phyloP scores from a whole-genome alignment of 768 basidiomycete genomes.

The Ramaria rubella region DNA sequence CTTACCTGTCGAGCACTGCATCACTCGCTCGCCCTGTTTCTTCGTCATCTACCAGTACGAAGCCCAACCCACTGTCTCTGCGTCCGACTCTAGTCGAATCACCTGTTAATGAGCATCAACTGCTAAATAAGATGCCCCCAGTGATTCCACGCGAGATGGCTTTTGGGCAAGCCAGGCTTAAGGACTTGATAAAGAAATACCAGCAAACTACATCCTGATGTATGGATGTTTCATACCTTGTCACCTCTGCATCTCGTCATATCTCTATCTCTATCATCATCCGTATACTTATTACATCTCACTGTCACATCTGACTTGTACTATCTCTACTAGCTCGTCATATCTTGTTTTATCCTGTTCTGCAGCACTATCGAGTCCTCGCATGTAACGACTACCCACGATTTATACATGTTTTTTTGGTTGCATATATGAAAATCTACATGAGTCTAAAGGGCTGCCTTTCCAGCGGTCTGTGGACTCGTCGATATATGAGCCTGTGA shows the following conservation, averaged over 20 bases:
- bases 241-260: neutral
- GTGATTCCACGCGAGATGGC: constrained; percentile 41
- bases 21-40: constrained; percentile 53
- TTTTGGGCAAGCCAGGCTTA: constrained; percentile 70
- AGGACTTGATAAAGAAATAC: constrained; percentile 79
- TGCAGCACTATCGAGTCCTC: neutral
- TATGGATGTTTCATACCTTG: neutral
- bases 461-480: constrained; percentile 26
- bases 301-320: neutral
- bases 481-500: neutral
- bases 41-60: constrained; percentile 11
- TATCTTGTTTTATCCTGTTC: neutral
- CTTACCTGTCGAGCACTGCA: constrained; percentile 68
- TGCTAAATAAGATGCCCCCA: constrained; percentile 7
- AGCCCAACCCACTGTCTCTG: neutral
- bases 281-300: neutral
- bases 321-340: neutral
- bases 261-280: neutral
- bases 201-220: constrained; percentile 29
- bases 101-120: neutral
- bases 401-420: neutral
- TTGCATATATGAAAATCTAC: neutral
- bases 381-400: neutral
- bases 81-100: neutral
- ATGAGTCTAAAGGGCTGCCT: constrained; percentile 25